A percentile compares a stretch with the other conserved stretches of the same genome.
These are phyloP conservation scores for Venustampulla echinocandica DNA, from an alignment of 495 filamentous ascomycete genomes.

Conservation along the genomic window DNA sequence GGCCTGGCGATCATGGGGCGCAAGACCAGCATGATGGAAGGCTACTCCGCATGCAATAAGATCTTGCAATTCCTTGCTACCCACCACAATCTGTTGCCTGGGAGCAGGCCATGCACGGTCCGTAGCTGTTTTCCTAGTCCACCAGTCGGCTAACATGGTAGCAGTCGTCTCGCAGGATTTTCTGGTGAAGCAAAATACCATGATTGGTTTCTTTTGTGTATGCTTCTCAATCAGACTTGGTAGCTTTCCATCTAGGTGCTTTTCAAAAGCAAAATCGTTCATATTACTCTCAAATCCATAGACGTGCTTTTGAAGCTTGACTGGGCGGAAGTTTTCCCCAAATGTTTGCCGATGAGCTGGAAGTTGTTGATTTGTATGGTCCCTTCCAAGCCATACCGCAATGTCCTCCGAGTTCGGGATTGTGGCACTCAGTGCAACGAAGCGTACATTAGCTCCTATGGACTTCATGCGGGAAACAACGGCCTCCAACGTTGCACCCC, in stretches of 20 bases:
- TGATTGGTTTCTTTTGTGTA: constrained; percentile 73
- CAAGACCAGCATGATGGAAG: constrained; percentile 89
- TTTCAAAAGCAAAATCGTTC: constrained; percentile 89
- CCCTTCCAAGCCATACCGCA: constrained; percentile 81
- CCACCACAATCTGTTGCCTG: constrained; percentile 42
- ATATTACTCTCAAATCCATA: constrained; percentile 58
- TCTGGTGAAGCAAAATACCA: constrained; percentile 87
- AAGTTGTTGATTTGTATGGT: constrained; percentile 53
- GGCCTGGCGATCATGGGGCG: constrained; percentile 55
- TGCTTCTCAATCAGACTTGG: constrained; percentile 67
- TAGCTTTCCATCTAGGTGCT: constrained; percentile 63
- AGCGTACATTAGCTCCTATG: constrained; percentile 76
- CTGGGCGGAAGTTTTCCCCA: constrained; percentile 84
- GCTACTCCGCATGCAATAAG: constrained; percentile 66
- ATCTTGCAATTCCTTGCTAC: constrained; percentile 54
- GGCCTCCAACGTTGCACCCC: constrained; percentile 89
- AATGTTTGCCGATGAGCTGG: constrained; percentile 74
- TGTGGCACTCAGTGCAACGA: constrained; percentile 87
- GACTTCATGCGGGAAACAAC: constrained; percentile 96
- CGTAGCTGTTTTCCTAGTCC: constrained; percentile 44
- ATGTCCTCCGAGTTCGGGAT: constrained; percentile 90
- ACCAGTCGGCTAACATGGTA: constrained; percentile 59
- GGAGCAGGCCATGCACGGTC: constrained; percentile 65
- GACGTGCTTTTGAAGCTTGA: constrained; percentile 78
- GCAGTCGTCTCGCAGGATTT: constrained; percentile 72